Conservation (phyloP, 2,329 filamentous ascomycete species). For the Pyrenophora tritici-repentis region DNA sequence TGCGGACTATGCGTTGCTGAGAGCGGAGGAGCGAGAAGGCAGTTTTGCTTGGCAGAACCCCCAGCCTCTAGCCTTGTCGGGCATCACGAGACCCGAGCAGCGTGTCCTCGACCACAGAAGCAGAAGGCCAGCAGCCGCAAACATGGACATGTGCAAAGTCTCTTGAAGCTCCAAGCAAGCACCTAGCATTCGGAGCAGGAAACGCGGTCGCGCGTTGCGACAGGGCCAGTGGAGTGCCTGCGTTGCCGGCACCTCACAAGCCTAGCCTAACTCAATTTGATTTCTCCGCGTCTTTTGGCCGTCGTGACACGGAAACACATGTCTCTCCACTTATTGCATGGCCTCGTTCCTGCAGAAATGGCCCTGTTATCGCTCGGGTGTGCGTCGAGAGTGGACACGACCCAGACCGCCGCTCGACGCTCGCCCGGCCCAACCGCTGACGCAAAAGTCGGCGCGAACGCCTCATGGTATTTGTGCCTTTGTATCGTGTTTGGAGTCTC, state of each 20-base stretch:
- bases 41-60: slow-evolving; percentile 11
- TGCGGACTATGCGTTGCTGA: slow-evolving; percentile 43
- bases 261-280: slow-evolving; percentile 44
- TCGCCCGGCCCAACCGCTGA: slow-evolving; percentile 23
- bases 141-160: slow-evolving; percentile 4
- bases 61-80: slow-evolving; percentile 21
- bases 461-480: neutral
- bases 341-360: slow-evolving; percentile 27
- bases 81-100: slow-evolving; percentile 18
- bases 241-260: slow-evolving; percentile 41
- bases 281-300: slow-evolving; percentile 40
- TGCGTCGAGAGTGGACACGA: slow-evolving; percentile 19
- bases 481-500: no score
- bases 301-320: slow-evolving; percentile 45
- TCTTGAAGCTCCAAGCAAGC: neutral
- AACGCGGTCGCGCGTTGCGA: slow-evolving; percentile 34
- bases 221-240: slow-evolving; percentile 44
- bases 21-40: slow-evolving; percentile 23
- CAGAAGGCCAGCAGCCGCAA: slow-evolving; percentile 7
- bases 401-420: slow-evolving; percentile 23
- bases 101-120: slow-evolving; percentile 19
- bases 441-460: slow-evolving; percentile 4
- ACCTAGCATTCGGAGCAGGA: slow-evolving; percentile 5
- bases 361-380: slow-evolving; percentile 7
- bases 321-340: slow-evolving; percentile 49